A percentile compares a stretch with the other conserved stretches of the same genome.
These are phyloP conservation scores for Anthracocystis setariae DNA, from an alignment of 1,284 basidiomycete genomes.

Conservation along the genomic window DNA sequence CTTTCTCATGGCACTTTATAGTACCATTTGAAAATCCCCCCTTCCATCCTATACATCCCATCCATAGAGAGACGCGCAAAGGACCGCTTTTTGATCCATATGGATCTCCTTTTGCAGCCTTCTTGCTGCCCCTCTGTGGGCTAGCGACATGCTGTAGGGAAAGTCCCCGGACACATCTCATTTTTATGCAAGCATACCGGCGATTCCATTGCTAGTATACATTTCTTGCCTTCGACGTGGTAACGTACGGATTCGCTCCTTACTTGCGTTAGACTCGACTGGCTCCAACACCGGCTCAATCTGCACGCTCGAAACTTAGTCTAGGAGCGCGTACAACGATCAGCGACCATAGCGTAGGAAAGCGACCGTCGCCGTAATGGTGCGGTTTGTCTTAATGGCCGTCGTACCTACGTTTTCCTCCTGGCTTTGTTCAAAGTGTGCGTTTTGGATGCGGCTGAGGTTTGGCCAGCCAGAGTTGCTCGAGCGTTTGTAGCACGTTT, in stretches of 20 bases:
- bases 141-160: slow-evolving; percentile 56
- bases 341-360: slow-evolving; percentile 48
- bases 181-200: slow-evolving; percentile 1
- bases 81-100: slow-evolving; percentile 43
- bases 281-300: not conserved
- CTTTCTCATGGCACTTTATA: not conserved
- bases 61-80: slow-evolving; percentile 58
- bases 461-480: slow-evolving; percentile 7
- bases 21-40: not conserved
- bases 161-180: slow-evolving; percentile 58
- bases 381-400: slow-evolving; percentile 29
- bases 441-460: slow-evolving; percentile 6
- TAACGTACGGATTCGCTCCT: slow-evolving; percentile 33
- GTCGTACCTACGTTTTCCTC: slow-evolving; percentile 12
- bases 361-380: slow-evolving; percentile 53
- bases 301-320: not conserved
- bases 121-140: slow-evolving; percentile 6
- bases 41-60: not conserved
- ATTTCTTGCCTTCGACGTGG: slow-evolving; percentile 10
- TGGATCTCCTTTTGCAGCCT: slow-evolving; percentile 42
- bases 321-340: slow-evolving; percentile 6
- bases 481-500: slow-evolving; percentile 10
- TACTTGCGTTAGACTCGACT: not conserved
- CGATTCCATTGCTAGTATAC: slow-evolving; percentile 31
- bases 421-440: slow-evolving; percentile 1